Evolutionary conservation across 352 stramenopile genomes (phyloP).

Genomic region (Blastocystis sp.): DNA sequence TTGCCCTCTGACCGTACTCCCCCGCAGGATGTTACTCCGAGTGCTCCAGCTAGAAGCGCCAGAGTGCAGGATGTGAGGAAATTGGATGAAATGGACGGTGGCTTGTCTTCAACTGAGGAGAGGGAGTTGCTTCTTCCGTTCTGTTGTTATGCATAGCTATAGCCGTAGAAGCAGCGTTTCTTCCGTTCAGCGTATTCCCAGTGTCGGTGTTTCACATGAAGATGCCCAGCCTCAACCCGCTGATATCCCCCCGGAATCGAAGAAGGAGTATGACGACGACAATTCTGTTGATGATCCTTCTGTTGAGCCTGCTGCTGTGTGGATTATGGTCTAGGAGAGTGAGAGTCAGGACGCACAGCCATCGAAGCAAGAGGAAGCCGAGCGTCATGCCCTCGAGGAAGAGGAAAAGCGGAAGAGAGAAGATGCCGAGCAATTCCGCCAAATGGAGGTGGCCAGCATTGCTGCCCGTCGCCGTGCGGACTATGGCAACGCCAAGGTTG

Average conservation of each 20-base stretch:
- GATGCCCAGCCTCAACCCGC: too few relatives aligned
- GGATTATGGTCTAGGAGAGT: neutral
- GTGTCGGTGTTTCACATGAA: too few relatives aligned
- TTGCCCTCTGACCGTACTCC: neutral
- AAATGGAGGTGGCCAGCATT: neutral
- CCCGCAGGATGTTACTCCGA: neutral
- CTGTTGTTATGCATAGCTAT: neutral
- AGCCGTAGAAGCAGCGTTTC: neutral
- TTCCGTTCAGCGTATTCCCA: neutral
- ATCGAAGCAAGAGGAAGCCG: conserved; percentile 4
- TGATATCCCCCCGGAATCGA: too few relatives aligned
- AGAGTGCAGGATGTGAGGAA: neutral
- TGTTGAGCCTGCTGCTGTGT: too few relatives aligned
- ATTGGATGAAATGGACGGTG: neutral
- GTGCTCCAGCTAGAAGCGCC: neutral
- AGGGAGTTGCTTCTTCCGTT: neutral
- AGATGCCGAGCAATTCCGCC: conserved; percentile 1
- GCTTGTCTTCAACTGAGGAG: neutral
- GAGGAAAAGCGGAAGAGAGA: conserved; percentile 11
- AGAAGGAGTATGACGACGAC: too few relatives aligned
- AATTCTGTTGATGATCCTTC: too few relatives aligned
- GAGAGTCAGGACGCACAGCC: neutral
- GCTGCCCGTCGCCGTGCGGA: neutral
- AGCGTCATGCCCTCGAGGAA: conserved; percentile 3
- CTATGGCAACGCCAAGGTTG: neutral